phyloP scores from a whole-genome alignment of 2,329 filamentous ascomycete genomes.

The Arthrinium puccinioides region DNA sequence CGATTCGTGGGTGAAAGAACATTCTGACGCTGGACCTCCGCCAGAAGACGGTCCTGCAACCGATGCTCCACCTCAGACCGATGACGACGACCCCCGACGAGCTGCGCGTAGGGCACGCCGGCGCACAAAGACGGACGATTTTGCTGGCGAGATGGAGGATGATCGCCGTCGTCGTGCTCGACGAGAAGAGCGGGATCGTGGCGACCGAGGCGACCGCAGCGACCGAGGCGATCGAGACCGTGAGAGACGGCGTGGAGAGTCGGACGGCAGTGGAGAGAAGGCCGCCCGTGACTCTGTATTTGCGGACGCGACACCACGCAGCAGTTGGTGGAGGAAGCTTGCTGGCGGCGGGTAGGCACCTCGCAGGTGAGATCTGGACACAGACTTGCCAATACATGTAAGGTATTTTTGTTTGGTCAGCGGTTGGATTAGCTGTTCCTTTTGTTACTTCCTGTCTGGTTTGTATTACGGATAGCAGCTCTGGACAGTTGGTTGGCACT shows the following conservation, averaged over 20 bases:
- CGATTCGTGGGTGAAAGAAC: slow-evolving; percentile 59
- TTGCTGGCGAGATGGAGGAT: slow-evolving; percentile 31
- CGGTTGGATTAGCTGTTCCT: background rate
- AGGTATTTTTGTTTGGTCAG: background rate
- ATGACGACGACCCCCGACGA: slow-evolving; percentile 42
- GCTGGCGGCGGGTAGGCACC: slow-evolving; percentile 25
- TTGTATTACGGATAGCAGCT: too few relatives aligned
- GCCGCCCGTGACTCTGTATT: slow-evolving; percentile 32
- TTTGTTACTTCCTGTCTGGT: background rate
- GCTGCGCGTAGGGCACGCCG: slow-evolving; percentile 40
- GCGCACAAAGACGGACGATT: slow-evolving; percentile 33
- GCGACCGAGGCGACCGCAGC: too few relatives aligned
- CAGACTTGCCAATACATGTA: too few relatives aligned
- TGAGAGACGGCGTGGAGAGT: slow-evolving; percentile 23
- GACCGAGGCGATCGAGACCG: too few relatives aligned
- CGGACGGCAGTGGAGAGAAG: slow-evolving; percentile 26
- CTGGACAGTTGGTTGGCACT: background rate
- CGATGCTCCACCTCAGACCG: slow-evolving; percentile 28
- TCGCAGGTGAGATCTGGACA: too few relatives aligned
- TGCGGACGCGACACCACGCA: slow-evolving; percentile 40
- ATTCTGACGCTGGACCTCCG: slow-evolving; percentile 54
- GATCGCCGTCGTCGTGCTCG: slow-evolving; percentile 32
- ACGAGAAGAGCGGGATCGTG: slow-evolving; percentile 35
- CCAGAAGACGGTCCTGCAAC: slow-evolving; percentile 33
- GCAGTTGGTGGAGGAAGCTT: slow-evolving; percentile 55